A percentile compares a stretch with the other conserved stretches of the same genome.
Evolutionary conservation across 1,284 basidiomycete species (phyloP).

Genomic region (Melampsora americana): DNA sequence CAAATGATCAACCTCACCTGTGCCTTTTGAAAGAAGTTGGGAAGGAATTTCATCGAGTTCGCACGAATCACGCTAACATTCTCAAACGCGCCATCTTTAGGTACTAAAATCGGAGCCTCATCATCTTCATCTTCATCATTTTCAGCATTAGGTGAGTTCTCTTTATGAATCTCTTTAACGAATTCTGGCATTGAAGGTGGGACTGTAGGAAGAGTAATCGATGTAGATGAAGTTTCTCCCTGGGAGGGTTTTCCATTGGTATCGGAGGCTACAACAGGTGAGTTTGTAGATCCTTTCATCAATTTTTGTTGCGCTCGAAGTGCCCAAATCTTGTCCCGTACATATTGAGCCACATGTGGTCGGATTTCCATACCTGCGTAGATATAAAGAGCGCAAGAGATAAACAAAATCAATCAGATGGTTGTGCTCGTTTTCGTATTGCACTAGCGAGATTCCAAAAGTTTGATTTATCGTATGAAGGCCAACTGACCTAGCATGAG

Average conservation of each 20-base stretch:
- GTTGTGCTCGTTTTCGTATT: neutral
- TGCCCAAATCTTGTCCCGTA: slow-evolving; percentile 86
- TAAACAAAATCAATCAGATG: neutral
- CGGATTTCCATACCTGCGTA: slow-evolving; percentile 88
- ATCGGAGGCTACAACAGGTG: slow-evolving; percentile 23
- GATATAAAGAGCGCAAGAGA: neutral
- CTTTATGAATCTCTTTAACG: slow-evolving; percentile 42
- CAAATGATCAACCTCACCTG: slow-evolving; percentile 61
- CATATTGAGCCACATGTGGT: slow-evolving; percentile 93
- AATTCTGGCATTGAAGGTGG: slow-evolving; percentile 29
- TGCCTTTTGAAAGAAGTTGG: slow-evolving; percentile 89
- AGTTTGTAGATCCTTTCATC: slow-evolving; percentile 1
- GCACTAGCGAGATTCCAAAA: too few relatives aligned
- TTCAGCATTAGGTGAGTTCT: slow-evolving; percentile 16
- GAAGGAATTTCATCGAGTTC: slow-evolving; percentile 98
- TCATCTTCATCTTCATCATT: slow-evolving; percentile 34
- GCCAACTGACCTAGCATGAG: slow-evolving; percentile 76
- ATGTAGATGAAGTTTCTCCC: slow-evolving; percentile 1
- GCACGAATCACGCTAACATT: slow-evolving; percentile 93
- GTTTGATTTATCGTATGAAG: neutral
- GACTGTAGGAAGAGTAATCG: slow-evolving; percentile 7
- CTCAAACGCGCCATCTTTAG: slow-evolving; percentile 63
- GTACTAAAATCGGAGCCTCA: slow-evolving; percentile 38
- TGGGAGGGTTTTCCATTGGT: neutral
- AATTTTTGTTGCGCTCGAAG: slow-evolving; percentile 62